These are phyloP conservation scores for Brassica cretica DNA, from an alignment of 345 rosid species.

Conservation along the genomic window DNA sequence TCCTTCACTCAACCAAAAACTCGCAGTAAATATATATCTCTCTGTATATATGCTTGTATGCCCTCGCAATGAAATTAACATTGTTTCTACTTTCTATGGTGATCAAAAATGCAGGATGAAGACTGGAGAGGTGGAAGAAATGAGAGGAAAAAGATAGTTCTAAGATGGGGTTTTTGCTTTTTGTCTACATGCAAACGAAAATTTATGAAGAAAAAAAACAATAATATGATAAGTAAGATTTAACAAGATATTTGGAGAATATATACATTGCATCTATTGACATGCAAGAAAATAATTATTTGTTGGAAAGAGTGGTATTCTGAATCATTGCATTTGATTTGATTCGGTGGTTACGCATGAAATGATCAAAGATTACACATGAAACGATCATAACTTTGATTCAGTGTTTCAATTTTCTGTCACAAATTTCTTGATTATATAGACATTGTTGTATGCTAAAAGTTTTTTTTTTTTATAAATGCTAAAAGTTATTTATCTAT, in stretches of 20 bases:
- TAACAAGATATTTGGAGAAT: background rate
- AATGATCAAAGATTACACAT: background rate
- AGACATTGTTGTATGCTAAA: background rate
- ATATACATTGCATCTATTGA: background rate
- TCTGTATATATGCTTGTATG: background rate
- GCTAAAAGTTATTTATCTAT: background rate
- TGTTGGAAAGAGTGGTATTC: background rate
- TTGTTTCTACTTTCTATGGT: background rate
- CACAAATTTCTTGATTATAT: background rate
- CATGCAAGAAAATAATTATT: background rate
- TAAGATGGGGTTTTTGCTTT: background rate
- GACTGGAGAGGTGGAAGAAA: background rate
- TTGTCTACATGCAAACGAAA: background rate
- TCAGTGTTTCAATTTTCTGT: background rate
- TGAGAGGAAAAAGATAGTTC: background rate
- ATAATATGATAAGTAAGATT: background rate
- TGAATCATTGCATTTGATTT: background rate
- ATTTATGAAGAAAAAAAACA: background rate
- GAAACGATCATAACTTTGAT: background rate
- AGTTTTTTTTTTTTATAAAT: too few species aligned
- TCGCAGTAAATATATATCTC: background rate
- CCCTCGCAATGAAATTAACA: background rate
- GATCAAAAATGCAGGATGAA: background rate
- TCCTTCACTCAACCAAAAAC: background rate
- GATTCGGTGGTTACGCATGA: background rate